A percentile compares a stretch with the other conserved stretches of the same genome.
These are phyloP conservation scores for Curvularia sp. DNA, from an alignment of 2,329 filamentous ascomycete genomes.

Conservation along the genomic window DNA sequence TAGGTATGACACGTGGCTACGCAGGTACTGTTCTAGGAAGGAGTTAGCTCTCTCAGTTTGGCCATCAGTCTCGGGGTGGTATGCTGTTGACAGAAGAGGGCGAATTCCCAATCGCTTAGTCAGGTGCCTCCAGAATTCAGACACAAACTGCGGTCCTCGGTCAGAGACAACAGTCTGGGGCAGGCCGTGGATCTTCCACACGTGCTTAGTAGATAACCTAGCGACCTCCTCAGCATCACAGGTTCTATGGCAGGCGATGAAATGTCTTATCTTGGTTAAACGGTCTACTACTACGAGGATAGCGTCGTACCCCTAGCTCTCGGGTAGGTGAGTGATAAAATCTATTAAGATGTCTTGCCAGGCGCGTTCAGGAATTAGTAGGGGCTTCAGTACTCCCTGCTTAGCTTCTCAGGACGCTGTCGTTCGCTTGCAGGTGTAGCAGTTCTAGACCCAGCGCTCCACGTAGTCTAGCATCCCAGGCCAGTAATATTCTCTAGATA, in stretches of 20 bases:
- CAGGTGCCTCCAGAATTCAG: background rate
- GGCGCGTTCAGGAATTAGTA: too few relatives aligned
- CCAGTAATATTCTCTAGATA: background rate
- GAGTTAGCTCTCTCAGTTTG: constrained; percentile 12
- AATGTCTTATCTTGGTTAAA: background rate
- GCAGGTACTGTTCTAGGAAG: too few relatives aligned
- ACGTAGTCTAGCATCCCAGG: background rate
- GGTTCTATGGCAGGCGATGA: background rate
- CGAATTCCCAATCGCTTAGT: background rate
- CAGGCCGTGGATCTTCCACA: background rate
- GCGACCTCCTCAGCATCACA: background rate
- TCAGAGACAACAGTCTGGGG: background rate
- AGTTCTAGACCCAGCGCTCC: background rate
- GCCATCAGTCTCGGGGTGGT: constrained; percentile 17
- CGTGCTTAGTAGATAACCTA: background rate
- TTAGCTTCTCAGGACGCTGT: background rate
- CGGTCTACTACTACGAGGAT: background rate
- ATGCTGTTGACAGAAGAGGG: constrained; percentile 12
- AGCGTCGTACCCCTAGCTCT: background rate
- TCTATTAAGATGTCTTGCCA: background rate
- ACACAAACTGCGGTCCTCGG: background rate
- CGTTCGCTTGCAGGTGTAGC: background rate
- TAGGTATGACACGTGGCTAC: too few relatives aligned
- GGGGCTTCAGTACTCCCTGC: constrained; percentile 3
- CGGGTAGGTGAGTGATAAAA: background rate